A percentile compares a stretch with the other conserved stretches of the same genome.
Conservation (phyloP, 2,329 filamentous ascomycete genomes). For the Samsoniella hepiali region DNA sequence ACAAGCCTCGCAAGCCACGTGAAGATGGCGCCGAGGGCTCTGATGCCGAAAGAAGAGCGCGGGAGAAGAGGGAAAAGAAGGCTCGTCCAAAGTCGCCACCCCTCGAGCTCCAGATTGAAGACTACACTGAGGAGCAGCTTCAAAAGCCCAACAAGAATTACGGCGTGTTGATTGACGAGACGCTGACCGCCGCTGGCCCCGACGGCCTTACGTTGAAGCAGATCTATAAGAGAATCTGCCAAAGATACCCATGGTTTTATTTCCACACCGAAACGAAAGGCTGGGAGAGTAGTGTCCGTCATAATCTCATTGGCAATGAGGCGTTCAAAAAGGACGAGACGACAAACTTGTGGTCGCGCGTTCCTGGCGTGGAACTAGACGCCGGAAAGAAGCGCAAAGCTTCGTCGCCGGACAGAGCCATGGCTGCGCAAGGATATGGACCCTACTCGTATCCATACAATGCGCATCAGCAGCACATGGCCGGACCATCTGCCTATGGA, state of each 20-base stretch:
- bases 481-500: conserved; percentile 32
- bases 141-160: conserved; percentile 63
- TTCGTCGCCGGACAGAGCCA: conserved; percentile 48
- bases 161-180: conserved; percentile 58
- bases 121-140: conserved; percentile 57
- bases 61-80: conserved; percentile 60
- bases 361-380: conserved; percentile 56
- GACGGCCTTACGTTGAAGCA: conserved; percentile 58
- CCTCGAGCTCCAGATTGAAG: conserved; percentile 50
- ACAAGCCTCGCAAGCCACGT: conserved; percentile 59
- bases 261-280: conserved; percentile 60
- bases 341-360: conserved; percentile 55
- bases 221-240: conserved; percentile 60
- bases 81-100: conserved; percentile 58
- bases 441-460: conserved; percentile 37
- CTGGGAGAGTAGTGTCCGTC: conserved; percentile 64
- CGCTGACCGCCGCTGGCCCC: conserved; percentile 50
- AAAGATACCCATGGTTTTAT: conserved; percentile 57
- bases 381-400: conserved; percentile 60
- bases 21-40: conserved; percentile 55
- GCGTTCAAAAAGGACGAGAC: conserved; percentile 58
- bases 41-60: conserved; percentile 53
- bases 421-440: conserved; percentile 37
- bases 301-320: conserved; percentile 60
- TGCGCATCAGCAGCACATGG: conserved; percentile 33